Conservation (phyloP, 2,329 filamentous ascomycete genomes). For the Rutstroemia sydowiana region DNA sequence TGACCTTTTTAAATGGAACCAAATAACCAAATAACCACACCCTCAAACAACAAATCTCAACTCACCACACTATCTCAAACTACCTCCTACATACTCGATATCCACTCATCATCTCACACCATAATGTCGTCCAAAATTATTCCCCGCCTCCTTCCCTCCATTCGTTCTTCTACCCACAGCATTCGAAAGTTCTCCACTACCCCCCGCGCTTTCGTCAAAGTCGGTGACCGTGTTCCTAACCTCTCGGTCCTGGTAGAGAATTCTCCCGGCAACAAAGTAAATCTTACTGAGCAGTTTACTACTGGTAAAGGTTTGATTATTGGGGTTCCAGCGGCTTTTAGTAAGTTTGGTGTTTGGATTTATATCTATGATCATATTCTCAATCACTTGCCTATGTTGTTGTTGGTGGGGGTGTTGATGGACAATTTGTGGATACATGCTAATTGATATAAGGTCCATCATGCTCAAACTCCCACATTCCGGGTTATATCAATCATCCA, state of each 20-base stretch:
- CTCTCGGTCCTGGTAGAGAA: constrained; percentile 72
- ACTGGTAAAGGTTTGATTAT: constrained; percentile 73
- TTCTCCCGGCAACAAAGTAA: constrained; percentile 89
- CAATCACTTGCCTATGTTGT: too few species aligned
- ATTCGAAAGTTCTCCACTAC: constrained; percentile 54
- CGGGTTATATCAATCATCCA: constrained; percentile 75
- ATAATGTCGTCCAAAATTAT: constrained; percentile 5
- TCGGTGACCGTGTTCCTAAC: constrained; percentile 72
- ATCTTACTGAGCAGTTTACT: constrained; percentile 63
- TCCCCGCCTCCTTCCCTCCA: constrained; percentile 18
- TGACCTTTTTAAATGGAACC: too few species aligned
- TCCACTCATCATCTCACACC: too few species aligned
- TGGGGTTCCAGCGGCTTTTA: constrained; percentile 76
- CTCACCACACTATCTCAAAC: too few species aligned
- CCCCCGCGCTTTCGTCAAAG: constrained; percentile 56
- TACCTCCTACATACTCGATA: too few species aligned
- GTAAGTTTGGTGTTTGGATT: constrained; percentile 32
- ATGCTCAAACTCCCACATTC: constrained; percentile 67
- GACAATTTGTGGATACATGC: too few species aligned
- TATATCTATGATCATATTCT: background rate
- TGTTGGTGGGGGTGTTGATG: too few species aligned
- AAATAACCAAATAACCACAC: too few species aligned
- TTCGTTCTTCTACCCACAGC: constrained; percentile 10
- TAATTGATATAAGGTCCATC: constrained; percentile 40
- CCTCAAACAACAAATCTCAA: too few species aligned